These are phyloP conservation scores for Exobasidium cylindrosporum DNA, from an alignment of 1,284 basidiomycete species.

Conservation along the genomic window DNA sequence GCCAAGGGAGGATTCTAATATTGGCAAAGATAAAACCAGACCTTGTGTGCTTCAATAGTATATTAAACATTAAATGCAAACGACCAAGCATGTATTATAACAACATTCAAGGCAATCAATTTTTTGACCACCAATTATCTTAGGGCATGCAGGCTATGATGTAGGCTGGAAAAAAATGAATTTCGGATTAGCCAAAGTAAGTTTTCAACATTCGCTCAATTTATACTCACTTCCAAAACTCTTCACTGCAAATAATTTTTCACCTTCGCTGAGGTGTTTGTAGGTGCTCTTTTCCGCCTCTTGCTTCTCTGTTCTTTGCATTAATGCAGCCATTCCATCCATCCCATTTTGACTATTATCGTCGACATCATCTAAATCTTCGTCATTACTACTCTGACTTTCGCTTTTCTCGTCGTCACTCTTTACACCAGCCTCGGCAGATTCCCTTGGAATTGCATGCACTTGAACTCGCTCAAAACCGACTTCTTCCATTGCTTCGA, in stretches of 20 bases:
- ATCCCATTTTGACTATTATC: constrained; percentile 16
- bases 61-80: background rate
- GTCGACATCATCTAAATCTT: background rate
- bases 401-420: background rate
- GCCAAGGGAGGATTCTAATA: constrained; percentile 24
- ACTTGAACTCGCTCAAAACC: constrained; percentile 36
- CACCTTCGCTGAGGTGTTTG: constrained; percentile 21
- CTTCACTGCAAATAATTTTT: constrained; percentile 35
- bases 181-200: background rate
- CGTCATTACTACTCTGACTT: background rate
- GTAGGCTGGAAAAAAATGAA: constrained; percentile 15
- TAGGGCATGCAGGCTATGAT: constrained; percentile 23
- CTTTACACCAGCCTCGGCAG: constrained; percentile 15
- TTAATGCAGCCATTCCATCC: constrained; percentile 22
- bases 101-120: background rate
- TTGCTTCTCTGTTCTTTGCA: constrained; percentile 30
- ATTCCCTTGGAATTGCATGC: constrained; percentile 32
- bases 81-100: background rate
- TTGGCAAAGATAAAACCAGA: no score
- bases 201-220: background rate
- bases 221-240: constrained; percentile 31
- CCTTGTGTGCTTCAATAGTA: no score
- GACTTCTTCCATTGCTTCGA: constrained; percentile 42
- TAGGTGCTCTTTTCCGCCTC: constrained; percentile 32
- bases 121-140: background rate